phyloP scores from a whole-genome alignment of 164 flowering plant species.

The Paratinospora sagittata region DNA sequence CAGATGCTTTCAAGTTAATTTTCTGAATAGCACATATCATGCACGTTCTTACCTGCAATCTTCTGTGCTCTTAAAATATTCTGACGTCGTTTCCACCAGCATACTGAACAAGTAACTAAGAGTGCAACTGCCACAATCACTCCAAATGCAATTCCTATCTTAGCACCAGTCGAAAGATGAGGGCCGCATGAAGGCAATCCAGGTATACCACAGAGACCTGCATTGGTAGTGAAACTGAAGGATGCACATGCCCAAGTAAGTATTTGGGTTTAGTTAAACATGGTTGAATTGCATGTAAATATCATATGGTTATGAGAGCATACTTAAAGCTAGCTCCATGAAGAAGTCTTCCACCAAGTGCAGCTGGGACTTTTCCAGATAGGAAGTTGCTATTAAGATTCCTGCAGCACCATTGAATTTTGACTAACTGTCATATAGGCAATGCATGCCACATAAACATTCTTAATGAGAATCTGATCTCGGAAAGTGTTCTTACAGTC shows the following conservation, averaged over 20 bases:
- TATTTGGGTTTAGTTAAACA: not conserved
- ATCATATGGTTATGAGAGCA: conserved; percentile 12
- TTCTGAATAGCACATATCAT: not conserved
- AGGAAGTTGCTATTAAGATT: conserved; percentile 84
- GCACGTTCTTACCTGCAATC: conserved; percentile 56
- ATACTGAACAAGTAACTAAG: conserved; percentile 38
- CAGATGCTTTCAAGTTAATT: not conserved
- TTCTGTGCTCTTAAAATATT: conserved; percentile 82
- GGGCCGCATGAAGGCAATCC: conserved; percentile 84
- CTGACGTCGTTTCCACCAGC: conserved; percentile 92
- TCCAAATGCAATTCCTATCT: conserved; percentile 64
- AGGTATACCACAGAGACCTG: conserved; percentile 95
- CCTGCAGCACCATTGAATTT: conserved; percentile 40
- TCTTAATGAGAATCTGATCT: conserved; percentile 7
- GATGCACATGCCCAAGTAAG: conserved; percentile 7
- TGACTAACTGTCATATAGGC: not conserved
- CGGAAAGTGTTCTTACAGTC: conserved; percentile 50
- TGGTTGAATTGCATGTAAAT: not conserved
- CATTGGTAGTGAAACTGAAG: conserved; percentile 84
- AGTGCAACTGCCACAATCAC: conserved; percentile 39
- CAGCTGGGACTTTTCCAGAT: conserved; percentile 80
- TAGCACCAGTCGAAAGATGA: conserved; percentile 69
- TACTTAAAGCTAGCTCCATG: conserved; percentile 99
- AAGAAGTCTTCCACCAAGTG: conserved; percentile 82
- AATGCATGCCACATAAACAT: not conserved